A percentile compares a stretch with the other conserved stretches of the same genome.
phyloP scores from a whole-genome alignment of 495 filamentous ascomycete species.

The Penicillium steckii region DNA sequence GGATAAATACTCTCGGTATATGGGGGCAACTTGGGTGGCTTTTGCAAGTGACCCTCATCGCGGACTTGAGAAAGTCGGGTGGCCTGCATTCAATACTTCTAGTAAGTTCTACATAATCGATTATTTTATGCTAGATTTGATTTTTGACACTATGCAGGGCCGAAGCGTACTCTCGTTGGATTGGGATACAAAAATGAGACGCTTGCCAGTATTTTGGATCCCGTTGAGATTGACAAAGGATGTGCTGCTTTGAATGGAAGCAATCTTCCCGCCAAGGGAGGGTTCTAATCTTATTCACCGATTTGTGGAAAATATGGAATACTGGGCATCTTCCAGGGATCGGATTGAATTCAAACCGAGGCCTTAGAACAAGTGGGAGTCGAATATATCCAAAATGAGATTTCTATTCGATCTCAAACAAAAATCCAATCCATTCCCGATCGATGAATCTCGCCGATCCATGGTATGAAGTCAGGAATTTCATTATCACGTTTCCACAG shows the following conservation, averaged over 20 bases:
- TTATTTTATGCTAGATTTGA: not conserved
- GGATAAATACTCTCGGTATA: constrained; percentile 32
- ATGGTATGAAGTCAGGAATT: not conserved
- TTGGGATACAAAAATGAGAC: constrained; percentile 4
- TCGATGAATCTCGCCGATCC: constrained; percentile 4
- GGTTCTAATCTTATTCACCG: not conserved
- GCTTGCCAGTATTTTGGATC: not conserved
- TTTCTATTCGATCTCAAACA: constrained; percentile 3
- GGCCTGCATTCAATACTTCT: constrained; percentile 34
- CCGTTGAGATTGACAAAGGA: not conserved
- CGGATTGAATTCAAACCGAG: no score
- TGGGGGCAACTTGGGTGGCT: constrained; percentile 47
- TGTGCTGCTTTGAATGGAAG: constrained; percentile 3
- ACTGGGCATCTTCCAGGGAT: no score
- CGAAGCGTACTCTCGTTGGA: constrained; percentile 3
- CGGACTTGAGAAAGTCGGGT: constrained; percentile 41
- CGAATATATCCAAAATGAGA: not conserved
- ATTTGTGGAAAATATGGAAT: not conserved
- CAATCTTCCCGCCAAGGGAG: not conserved
- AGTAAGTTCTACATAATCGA: constrained; percentile 9
- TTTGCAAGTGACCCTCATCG: constrained; percentile 49
- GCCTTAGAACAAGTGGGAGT: no score
- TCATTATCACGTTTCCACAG: constrained; percentile 1
- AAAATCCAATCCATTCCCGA: constrained; percentile 14
- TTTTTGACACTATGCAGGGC: not conserved